Percentiles rank a stretch among this genome's conserved stretches.
These are phyloP conservation scores for Cadophora malorum DNA, from an alignment of 2,329 filamentous ascomycete genomes.

Conservation along the genomic window DNA sequence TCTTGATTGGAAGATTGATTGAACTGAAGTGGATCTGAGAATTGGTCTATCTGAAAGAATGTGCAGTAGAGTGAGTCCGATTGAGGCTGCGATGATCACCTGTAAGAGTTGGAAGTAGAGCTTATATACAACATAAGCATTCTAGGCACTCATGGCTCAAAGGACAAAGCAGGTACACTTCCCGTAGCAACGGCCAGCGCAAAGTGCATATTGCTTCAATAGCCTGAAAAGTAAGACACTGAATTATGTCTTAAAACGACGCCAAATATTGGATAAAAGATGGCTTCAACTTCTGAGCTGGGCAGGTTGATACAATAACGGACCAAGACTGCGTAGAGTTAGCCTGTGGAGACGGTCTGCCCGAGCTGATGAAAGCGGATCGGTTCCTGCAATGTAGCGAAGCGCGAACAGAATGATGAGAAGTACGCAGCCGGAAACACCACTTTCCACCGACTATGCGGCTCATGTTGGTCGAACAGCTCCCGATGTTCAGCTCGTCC, in stretches of 20 bases:
- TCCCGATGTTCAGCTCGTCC: slow-evolving; percentile 1
- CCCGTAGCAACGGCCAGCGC: background rate
- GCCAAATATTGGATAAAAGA: background rate
- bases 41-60: slow-evolving; percentile 10
- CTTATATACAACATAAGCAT: slow-evolving; percentile 6
- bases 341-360: background rate
- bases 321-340: background rate
- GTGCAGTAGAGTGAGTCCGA: background rate
- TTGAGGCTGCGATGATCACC: background rate
- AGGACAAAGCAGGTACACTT: background rate
- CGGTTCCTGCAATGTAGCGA: background rate
- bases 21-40: slow-evolving; percentile 5
- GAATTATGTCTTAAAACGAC: background rate
- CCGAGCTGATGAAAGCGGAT: background rate
- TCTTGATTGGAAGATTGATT: slow-evolving; percentile 15
- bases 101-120: background rate
- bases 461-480: background rate
- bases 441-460: slow-evolving; percentile 1
- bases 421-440: background rate
- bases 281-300: background rate
- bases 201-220: slow-evolving; percentile 10
- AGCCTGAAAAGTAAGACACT: slow-evolving; percentile 18
- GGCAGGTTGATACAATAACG: background rate
- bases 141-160: background rate
- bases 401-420: background rate